Base-by-base conservation (phyloP, 331 rosid species). In the Rhamnella rubrinervis region DNA sequence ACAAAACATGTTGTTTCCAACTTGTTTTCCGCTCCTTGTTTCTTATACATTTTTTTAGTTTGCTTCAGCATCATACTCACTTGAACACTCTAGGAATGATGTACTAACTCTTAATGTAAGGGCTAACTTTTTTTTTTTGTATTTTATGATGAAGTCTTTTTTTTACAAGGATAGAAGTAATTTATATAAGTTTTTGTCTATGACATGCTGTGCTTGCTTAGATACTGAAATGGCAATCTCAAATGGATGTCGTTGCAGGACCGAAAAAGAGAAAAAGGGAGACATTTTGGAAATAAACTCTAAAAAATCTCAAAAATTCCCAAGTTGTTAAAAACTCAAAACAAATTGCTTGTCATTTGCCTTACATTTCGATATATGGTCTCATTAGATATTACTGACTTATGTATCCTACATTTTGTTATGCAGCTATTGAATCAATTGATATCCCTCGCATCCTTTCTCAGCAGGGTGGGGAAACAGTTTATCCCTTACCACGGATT, bases 391-490 rank as follows among this genome's bases (percentile, higher is more conserved):
- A 49, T 28, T 11, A 26, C 73, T 81, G 67, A 80, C 80, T 82
- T 74, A 72, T 63, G 52, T 52, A 28, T 74, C 65, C 68, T 65
- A 67, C 71, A 74, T 58, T 70, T 76, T 66, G 57, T 73, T 56
- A 51, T 83, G 91, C 97, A 95, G 99, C 83, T 63, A 89, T 95
- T 83, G 96, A 91, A 85, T 70, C 96, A 64, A 78, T 95, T 77
- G 99, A 95, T 83, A 91, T 95, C 75, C 97, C 96, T 59, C 96
- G 85, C 77, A 80, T 95, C 86, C 97, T 95, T 77, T 95, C 99
- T 71, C 97, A 95, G 86, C 96, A 86, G 86, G 99, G 96, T 40
- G 99, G 99, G 80, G 99, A 95, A 86, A 80, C 96, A 66, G 96
- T 82, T 77, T 95, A 95, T 79, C 96, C 99, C 67, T 77, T 95